Evolutionary conservation across 108 stramenopile species (phyloP), one percentile per base, ranked within the genome.

Genomic region (Fragilaria radians): DNA sequence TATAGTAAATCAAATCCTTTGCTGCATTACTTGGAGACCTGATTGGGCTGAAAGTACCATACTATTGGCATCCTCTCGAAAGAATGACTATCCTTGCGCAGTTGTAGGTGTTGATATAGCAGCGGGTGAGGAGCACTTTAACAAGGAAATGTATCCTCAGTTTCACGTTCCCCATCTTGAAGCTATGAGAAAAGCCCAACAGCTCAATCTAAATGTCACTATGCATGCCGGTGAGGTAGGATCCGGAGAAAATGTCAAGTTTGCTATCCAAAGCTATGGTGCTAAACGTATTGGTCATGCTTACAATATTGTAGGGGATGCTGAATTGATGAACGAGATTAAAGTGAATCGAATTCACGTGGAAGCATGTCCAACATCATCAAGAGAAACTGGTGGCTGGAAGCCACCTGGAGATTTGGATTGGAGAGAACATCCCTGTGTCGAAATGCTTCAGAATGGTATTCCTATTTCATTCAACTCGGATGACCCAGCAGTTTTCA

Each of bases 401-500:
- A 32, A 28, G 1, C 52, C 36, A 34, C 46, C 68, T 31, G 54
- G 2, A 23, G 21, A 55, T 23, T n/a, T 19, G 22, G 28, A 63
- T n/a, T 86, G 85, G 85, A 71, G 30, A 32, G 33, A 73, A 21
- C 85, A 87, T 71, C 85, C 85, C 2, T 57, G 64, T 22, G 32
- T 57, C 23, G 45, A 9, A 1, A 74, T 87, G 63, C 57, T 73
- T 31, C 24, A 72, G 22, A 28, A 70, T 21, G 75, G 72, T 23
- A 30, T 81, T 7, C 27, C 59, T 18, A 21, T 82, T 9, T 69
- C 77, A 17, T 56, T 87, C 24, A 87, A 68, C 65, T 79, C 77
- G 17, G 85, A 87, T 59, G 85, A 87, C 60, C 85, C 85, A 9
- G 76, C 85, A 9, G 85, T 87, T 1, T 87, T 87, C 47, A 64